These are phyloP conservation scores for Citrus sp. DNA, from an alignment of 345 rosid species.

Conservation along the genomic window DNA sequence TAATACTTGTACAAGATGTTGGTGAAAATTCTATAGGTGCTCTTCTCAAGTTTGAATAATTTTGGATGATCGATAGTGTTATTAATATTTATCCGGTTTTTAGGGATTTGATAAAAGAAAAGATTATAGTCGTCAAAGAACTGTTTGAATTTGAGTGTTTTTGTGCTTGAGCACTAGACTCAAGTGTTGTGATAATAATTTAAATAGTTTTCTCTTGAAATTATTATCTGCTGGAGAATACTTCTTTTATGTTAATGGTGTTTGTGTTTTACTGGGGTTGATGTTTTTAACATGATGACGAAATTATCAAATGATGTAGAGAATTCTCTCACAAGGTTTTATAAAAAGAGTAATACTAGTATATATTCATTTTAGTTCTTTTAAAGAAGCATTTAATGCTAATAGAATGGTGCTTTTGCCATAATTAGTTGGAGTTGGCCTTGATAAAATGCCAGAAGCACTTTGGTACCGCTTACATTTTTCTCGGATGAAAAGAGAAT, in stretches of 20 bases:
- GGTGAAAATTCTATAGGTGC: slow-evolving; percentile 6
- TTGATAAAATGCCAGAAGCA: too few relatives aligned
- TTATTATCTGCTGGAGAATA: neutral
- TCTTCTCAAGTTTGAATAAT: slow-evolving; percentile 25
- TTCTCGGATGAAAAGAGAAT: too few relatives aligned
- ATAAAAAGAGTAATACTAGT: neutral
- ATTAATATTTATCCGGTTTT: slow-evolving; percentile 5
- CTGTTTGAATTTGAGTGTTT: slow-evolving; percentile 20
- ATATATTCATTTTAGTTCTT: too few relatives aligned
- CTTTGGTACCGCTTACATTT: too few relatives aligned
- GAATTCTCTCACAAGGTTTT: neutral
- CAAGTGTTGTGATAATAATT: slow-evolving; percentile 12
- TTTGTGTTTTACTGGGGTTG: neutral
- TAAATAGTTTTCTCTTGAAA: neutral
- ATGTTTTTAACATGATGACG: neutral
- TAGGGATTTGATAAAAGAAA: slow-evolving; percentile 5
- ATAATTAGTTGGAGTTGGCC: too few relatives aligned
- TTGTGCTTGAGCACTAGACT: slow-evolving; percentile 5
- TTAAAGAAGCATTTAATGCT: too few relatives aligned
- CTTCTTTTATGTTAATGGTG: neutral
- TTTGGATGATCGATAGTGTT: slow-evolving; percentile 13
- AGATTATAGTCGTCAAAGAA: neutral
- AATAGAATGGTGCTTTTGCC: too few relatives aligned
- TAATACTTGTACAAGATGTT: slow-evolving; percentile 12
- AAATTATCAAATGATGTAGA: neutral